These are phyloP conservation scores for Prunus armeniaca DNA, from an alignment of 306 rosid species.

Conservation along the genomic window DNA sequence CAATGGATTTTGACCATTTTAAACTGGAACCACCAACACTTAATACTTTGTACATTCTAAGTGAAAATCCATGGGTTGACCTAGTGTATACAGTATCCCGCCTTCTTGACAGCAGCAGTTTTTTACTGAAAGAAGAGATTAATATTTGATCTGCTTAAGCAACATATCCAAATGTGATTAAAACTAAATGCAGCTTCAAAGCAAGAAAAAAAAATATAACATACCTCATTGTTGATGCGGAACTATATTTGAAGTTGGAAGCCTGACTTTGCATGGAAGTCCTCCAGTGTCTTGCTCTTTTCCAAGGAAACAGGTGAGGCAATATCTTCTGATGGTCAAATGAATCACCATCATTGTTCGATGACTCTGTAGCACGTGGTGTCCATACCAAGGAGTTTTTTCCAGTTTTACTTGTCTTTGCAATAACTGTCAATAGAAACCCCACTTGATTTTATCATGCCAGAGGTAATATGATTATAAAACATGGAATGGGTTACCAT, in stretches of 20 bases:
- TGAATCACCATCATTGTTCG: slow-evolving; percentile 33
- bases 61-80: slow-evolving; percentile 85
- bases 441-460: slow-evolving; percentile 9
- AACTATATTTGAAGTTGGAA: slow-evolving; percentile 46
- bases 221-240: slow-evolving; percentile 68
- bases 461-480: slow-evolving; percentile 12
- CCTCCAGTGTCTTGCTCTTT: slow-evolving; percentile 64
- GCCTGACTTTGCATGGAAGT: slow-evolving; percentile 39
- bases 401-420: slow-evolving; percentile 43
- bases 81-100: slow-evolving; percentile 85
- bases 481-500: background rate
- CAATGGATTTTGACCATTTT: slow-evolving; percentile 98
- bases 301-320: slow-evolving; percentile 85
- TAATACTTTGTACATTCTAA: slow-evolving; percentile 85
- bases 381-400: slow-evolving; percentile 93
- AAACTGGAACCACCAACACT: slow-evolving; percentile 94
- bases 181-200: slow-evolving; percentile 4
- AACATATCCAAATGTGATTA: slow-evolving; percentile 6
- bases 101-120: slow-evolving; percentile 73
- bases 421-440: slow-evolving; percentile 46
- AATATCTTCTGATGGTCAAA: slow-evolving; percentile 49
- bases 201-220: background rate
- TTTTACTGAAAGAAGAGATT: slow-evolving; percentile 54
- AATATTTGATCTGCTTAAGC: slow-evolving; percentile 25
- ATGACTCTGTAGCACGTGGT: slow-evolving; percentile 42